Percentiles rank a stretch among this genome's conserved stretches.
phyloP scores from a whole-genome alignment of 345 rosid genomes.

The Camelina hispida region DNA sequence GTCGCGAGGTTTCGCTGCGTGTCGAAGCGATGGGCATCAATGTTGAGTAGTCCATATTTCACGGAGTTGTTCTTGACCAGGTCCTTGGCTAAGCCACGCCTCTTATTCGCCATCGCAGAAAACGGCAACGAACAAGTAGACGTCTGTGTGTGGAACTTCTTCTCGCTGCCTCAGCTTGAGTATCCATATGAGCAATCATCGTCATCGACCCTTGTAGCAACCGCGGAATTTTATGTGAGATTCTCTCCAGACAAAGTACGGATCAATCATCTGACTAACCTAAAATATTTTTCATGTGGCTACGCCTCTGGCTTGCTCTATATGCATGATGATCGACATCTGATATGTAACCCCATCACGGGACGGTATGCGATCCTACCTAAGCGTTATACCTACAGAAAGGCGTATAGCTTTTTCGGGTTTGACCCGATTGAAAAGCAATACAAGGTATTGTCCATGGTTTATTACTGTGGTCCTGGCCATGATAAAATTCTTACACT shows the following conservation, averaged over 20 bases:
- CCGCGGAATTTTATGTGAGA: background rate
- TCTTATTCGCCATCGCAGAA: background rate
- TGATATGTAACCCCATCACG: background rate
- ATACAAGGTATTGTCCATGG: background rate
- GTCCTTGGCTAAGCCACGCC: background rate
- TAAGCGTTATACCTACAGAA: background rate
- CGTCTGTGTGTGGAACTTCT: background rate
- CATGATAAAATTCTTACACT: background rate
- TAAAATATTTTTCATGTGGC: background rate
- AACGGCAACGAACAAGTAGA: too few relatives aligned
- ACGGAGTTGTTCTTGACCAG: background rate
- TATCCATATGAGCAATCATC: background rate
- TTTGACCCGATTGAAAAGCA: background rate
- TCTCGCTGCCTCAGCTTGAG: background rate
- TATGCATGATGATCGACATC: background rate
- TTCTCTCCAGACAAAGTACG: background rate
- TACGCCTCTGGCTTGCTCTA: background rate
- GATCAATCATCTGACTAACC: background rate
- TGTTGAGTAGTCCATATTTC: background rate
- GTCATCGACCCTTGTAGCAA: background rate
- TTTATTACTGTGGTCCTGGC: background rate
- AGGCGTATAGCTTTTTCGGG: background rate
- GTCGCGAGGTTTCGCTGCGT: background rate
- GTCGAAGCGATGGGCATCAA: background rate
- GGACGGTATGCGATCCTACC: background rate